phyloP scores from a whole-genome alignment of 23 red algal genomes.

The Agarophyton chilense region DNA sequence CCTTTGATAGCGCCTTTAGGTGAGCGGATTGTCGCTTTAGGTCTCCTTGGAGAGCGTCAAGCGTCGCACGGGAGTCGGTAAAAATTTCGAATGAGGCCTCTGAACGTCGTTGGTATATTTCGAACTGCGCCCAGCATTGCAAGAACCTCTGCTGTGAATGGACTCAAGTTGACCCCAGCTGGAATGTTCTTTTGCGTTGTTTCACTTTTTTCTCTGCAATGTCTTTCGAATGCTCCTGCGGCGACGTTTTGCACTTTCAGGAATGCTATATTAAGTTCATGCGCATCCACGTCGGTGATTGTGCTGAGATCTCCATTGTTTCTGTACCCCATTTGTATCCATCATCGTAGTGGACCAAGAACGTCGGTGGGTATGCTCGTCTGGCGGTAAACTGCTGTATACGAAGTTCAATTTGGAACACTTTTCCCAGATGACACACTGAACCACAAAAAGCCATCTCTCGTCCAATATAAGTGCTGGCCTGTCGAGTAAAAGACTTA shows the following conservation, averaged over 20 bases:
- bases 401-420: not conserved
- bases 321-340: not conserved
- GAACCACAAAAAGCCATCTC: not conserved
- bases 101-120: not conserved
- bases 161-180: not conserved
- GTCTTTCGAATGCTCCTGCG: no score
- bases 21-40: not conserved
- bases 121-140: not conserved
- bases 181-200: not conserved
- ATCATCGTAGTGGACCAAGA: slow-evolving; percentile 6
- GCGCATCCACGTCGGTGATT: not conserved
- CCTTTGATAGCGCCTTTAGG: not conserved
- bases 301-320: not conserved
- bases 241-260: no score
- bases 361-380: not conserved
- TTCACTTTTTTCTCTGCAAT: no score
- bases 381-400: not conserved
- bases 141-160: not conserved
- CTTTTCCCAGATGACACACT: not conserved
- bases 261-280: no score
- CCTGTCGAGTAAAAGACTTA: not conserved
- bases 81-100: not conserved
- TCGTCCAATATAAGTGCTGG: not conserved
- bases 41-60: not conserved
- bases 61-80: not conserved